Evolutionary conservation across 2,329 filamentous ascomycete genomes (phyloP).

Genomic region (Talaromyces sp.): DNA sequence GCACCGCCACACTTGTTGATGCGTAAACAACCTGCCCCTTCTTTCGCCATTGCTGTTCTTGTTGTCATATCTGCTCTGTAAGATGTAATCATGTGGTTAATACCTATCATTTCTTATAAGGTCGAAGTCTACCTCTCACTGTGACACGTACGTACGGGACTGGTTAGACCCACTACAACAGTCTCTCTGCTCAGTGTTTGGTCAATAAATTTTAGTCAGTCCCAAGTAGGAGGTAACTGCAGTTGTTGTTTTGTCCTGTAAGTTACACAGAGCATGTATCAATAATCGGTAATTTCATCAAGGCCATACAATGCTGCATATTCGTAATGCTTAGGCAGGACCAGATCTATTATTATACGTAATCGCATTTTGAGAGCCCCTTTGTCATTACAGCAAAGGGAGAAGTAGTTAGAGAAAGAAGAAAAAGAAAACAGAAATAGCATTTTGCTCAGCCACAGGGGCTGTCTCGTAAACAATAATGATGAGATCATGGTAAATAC

Average conservation of each 20-base stretch:
- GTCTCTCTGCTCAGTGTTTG: background rate
- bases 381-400: background rate
- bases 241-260: background rate
- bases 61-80: background rate
- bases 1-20: constrained; percentile 9
- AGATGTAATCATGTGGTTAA: background rate
- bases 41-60: background rate
- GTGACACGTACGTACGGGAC: constrained; percentile 11
- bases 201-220: background rate
- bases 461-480: background rate
- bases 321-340: background rate
- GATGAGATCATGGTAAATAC: background rate
- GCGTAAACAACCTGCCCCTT: constrained; percentile 3
- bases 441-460: constrained; percentile 7
- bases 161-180: constrained; percentile 3
- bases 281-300: constrained; percentile 1
- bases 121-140: background rate
- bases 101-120: background rate
- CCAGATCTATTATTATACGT: background rate
- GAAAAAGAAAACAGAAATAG: background rate
- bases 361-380: background rate
- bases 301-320: background rate
- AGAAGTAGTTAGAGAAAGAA: background rate
- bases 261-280: background rate
- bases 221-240: background rate